Conservation (phyloP, 2,329 filamentous ascomycete genomes). For the Fonsecaea nubica region DNA sequence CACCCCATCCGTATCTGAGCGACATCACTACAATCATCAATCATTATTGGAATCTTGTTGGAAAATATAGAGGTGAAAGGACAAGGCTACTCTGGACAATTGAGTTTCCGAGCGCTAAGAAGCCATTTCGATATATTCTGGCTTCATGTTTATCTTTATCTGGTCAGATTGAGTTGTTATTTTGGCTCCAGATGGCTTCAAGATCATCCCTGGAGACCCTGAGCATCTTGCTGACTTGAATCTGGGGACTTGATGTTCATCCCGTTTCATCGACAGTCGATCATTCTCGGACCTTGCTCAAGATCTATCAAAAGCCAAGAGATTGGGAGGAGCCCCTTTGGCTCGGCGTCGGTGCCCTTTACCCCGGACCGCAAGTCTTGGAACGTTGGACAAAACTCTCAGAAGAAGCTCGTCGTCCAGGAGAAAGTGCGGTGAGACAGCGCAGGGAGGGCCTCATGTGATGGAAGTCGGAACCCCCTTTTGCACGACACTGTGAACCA, state of each 20-base stretch:
- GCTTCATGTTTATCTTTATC: not conserved
- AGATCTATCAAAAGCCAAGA: not conserved
- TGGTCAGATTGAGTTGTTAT: not conserved
- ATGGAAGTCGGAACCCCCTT: slow-evolving; percentile 1
- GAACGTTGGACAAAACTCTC: not conserved
- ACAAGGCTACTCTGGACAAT: not conserved
- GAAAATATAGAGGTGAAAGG: not conserved
- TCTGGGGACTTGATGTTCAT: not conserved
- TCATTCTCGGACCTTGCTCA: not conserved
- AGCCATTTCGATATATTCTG: not conserved
- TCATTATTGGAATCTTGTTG: not conserved
- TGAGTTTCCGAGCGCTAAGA: not conserved
- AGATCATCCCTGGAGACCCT: not conserved
- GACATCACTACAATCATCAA: not conserved
- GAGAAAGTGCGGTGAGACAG: slow-evolving; percentile 33
- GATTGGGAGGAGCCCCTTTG: not conserved
- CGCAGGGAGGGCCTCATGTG: slow-evolving; percentile 28
- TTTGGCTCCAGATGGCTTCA: not conserved
- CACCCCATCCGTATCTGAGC: not conserved
- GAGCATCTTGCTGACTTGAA: not conserved
- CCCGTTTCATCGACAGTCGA: not conserved
- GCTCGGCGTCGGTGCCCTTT: not conserved
- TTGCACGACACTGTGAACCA: not conserved
- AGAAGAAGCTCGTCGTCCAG: slow-evolving; percentile 12
- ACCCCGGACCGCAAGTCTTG: not conserved